Evolutionary conservation across 2,329 filamentous ascomycete genomes (phyloP).

Genomic region (Diaporthe eres): DNA sequence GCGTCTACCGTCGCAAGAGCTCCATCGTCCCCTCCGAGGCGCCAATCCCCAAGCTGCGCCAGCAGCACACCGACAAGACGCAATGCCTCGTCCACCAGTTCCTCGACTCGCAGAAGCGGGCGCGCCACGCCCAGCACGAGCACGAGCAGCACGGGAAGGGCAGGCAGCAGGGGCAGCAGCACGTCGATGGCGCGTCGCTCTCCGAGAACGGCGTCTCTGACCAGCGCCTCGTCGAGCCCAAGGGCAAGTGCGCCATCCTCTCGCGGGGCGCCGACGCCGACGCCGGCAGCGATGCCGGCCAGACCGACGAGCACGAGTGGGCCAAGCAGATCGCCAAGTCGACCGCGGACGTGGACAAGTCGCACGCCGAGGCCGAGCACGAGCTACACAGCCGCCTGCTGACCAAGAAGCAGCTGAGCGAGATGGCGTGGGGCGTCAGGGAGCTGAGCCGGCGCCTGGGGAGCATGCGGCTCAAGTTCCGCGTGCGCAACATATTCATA

Average conservation of each 20-base stretch:
- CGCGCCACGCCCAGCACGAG: conserved; percentile 43
- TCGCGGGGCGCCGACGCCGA: conserved; percentile 55
- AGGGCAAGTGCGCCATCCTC: conserved; percentile 52
- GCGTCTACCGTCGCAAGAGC: conserved; percentile 75
- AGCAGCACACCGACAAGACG: conserved; percentile 57
- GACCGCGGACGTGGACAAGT: conserved; percentile 50
- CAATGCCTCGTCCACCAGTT: conserved; percentile 77
- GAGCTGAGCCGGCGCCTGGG: conserved; percentile 90
- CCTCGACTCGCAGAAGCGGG: conserved; percentile 69
- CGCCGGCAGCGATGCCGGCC: conserved; percentile 59
- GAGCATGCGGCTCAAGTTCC: conserved; percentile 85
- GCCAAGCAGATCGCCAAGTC: conserved; percentile 61
- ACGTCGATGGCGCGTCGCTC: conserved; percentile 44
- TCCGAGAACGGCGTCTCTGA: conserved; percentile 43
- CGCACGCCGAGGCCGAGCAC: conserved; percentile 46
- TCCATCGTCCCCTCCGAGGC: conserved; percentile 71
- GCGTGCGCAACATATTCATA: conserved; percentile 86
- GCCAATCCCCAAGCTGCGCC: conserved; percentile 52
- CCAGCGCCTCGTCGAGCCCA: conserved; percentile 51
- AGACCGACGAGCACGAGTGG: conserved; percentile 71
- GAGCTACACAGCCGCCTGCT: conserved; percentile 77
- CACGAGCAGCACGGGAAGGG: conserved; percentile 42
- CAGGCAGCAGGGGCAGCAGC: conserved; percentile 40
- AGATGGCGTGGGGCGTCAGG: conserved; percentile 97
- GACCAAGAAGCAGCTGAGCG: conserved; percentile 93